A percentile compares a stretch with the other conserved stretches of the same genome.
Conservation (phyloP, 208 protist species). For the Leishmania gerbilli region DNA sequence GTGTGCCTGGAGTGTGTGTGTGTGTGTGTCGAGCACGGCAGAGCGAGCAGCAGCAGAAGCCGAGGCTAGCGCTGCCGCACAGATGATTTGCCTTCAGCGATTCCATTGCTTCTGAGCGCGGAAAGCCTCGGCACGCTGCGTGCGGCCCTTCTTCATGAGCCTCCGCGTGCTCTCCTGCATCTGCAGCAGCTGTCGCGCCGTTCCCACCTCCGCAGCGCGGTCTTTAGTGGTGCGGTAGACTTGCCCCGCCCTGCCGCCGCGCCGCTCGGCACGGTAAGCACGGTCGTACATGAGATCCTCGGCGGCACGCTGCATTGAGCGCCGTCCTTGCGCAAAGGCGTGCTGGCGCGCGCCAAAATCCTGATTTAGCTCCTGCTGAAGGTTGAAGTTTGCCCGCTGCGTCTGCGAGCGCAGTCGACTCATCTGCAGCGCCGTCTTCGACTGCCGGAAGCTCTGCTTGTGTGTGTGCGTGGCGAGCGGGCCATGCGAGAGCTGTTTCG, state of each 20-base stretch:
- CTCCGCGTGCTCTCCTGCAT: slow-evolving; percentile 52
- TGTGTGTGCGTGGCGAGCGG: slow-evolving; percentile 22
- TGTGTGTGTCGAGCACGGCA: background rate
- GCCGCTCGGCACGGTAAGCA: slow-evolving; percentile 7
- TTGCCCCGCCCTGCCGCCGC: slow-evolving; percentile 6
- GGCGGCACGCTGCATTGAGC: slow-evolving; percentile 33
- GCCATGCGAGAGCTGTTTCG: slow-evolving; percentile 17
- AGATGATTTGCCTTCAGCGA: background rate
- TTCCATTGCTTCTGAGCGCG: slow-evolving; percentile 49
- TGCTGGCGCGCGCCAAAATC: slow-evolving; percentile 41
- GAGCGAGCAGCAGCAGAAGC: background rate
- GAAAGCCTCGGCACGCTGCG: slow-evolving; percentile 45
- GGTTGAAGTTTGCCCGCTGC: slow-evolving; percentile 40
- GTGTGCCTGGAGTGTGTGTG: background rate
- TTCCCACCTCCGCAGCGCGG: slow-evolving; percentile 46
- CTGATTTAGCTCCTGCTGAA: slow-evolving; percentile 57
- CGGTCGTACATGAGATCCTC: slow-evolving; percentile 44
- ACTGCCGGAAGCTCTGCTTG: slow-evolving; percentile 57
- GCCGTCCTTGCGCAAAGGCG: slow-evolving; percentile 27
- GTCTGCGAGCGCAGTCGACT: slow-evolving; percentile 43
- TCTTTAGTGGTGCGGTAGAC: slow-evolving; percentile 23
- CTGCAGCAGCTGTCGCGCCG: slow-evolving; percentile 60
- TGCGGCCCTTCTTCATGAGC: slow-evolving; percentile 47
- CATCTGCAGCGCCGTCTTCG: slow-evolving; percentile 46
- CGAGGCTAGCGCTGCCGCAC: background rate